phyloP scores from a whole-genome alignment of 768 basidiomycete species.

The Flagelloscypha sp. region DNA sequence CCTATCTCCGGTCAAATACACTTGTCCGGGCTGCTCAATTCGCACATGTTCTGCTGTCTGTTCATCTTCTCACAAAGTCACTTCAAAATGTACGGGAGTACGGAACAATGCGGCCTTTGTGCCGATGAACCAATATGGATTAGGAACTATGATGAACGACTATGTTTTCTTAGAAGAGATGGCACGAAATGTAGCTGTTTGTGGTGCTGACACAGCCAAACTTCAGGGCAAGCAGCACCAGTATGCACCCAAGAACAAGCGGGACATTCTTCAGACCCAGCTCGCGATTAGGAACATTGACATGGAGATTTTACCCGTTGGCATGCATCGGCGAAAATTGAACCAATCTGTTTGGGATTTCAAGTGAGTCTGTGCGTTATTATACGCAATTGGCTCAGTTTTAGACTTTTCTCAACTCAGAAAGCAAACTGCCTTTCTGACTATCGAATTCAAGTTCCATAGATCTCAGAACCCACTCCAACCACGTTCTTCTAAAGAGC shows the following conservation, averaged over 20 bases:
- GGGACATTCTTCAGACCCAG: constrained; percentile 59
- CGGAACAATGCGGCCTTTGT: constrained; percentile 70
- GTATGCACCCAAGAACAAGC: constrained; percentile 39
- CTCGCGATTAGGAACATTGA: constrained; percentile 62
- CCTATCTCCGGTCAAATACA: constrained; percentile 49
- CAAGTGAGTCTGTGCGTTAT: constrained; percentile 44
- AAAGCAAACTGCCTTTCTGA: constrained; percentile 57
- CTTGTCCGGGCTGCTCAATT: constrained; percentile 68
- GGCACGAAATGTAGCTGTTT: constrained; percentile 62
- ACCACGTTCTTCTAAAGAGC: constrained; percentile 25
- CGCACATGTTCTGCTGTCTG: constrained; percentile 70
- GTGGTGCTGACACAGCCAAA: constrained; percentile 34
- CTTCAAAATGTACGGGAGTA: constrained; percentile 56
- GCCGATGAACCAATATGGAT: constrained; percentile 76
- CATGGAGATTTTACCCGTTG: constrained; percentile 67
- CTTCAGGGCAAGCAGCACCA: constrained; percentile 19
- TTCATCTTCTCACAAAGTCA: constrained; percentile 57
- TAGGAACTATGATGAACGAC: constrained; percentile 86
- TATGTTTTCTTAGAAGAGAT: constrained; percentile 82
- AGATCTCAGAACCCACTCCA: constrained; percentile 39
- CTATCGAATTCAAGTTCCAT: constrained; percentile 66
- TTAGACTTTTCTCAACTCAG: constrained; percentile 27
- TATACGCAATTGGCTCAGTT: constrained; percentile 11
- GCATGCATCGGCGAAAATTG: constrained; percentile 70
- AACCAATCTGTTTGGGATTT: constrained; percentile 83